Conservation (phyloP, 2,329 filamentous ascomycete species). For the Daldinia sp. region DNA sequence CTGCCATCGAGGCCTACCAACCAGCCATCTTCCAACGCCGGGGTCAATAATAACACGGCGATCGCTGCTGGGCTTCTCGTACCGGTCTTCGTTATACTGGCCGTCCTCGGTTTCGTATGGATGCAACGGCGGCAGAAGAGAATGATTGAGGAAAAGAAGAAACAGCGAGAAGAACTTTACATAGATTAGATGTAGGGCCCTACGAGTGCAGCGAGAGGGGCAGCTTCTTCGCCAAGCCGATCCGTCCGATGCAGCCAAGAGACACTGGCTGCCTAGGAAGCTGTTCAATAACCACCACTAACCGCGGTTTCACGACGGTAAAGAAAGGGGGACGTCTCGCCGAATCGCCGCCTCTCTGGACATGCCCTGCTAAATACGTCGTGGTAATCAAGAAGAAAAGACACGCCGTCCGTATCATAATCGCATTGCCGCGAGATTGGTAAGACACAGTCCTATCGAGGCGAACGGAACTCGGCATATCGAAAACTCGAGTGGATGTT, state of each 20-base stretch:
- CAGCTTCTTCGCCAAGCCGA: neutral
- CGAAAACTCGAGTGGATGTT: neutral
- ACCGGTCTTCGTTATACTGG: conserved; percentile 38
- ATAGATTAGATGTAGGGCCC: conserved; percentile 32
- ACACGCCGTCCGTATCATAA: neutral
- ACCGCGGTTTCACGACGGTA: neutral
- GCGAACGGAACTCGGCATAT: neutral
- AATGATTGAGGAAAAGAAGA: conserved; percentile 35
- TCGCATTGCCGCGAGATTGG: neutral
- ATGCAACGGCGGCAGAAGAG: conserved; percentile 38
- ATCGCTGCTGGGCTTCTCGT: conserved; percentile 42
- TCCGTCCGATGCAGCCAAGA: neutral
- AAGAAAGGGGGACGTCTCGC: neutral
- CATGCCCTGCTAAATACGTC: neutral
- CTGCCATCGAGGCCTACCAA: conserved; percentile 27
- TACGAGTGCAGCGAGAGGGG: neutral
- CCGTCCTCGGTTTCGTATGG: conserved; percentile 36
- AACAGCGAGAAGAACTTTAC: conserved; percentile 36
- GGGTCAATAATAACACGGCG: conserved; percentile 36
- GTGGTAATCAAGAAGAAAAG: neutral
- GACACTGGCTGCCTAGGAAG: neutral
- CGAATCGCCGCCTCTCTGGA: neutral
- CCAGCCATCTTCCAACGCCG: conserved; percentile 15
- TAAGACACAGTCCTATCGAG: too few species aligned
- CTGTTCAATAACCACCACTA: neutral